These are phyloP conservation scores for Calonectria multiphialidica DNA, from an alignment of 2,329 filamentous ascomycete species.

Conservation along the genomic window DNA sequence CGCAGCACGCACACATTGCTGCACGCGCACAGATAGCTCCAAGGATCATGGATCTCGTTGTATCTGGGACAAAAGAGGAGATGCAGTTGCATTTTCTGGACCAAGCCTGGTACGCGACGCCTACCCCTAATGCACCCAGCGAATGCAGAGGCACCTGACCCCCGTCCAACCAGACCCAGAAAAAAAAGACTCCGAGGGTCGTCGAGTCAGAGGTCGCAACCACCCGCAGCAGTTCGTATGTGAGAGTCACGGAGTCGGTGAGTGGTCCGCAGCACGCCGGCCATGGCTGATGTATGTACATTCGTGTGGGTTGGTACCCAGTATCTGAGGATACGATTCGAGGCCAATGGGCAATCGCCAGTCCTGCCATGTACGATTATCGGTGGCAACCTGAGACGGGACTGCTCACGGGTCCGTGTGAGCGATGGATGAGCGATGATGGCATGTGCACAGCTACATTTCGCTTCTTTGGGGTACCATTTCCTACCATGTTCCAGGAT, in stretches of 20 bases:
- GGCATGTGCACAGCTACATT: background rate
- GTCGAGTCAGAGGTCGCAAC: conserved; percentile 29
- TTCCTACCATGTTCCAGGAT: conserved; percentile 1
- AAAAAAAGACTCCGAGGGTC: conserved; percentile 24
- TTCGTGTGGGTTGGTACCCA: background rate
- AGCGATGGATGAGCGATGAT: background rate
- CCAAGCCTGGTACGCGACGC: conserved; percentile 18
- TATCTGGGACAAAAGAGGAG: conserved; percentile 22
- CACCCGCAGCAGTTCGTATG: conserved; percentile 40
- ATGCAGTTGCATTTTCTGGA: conserved; percentile 16
- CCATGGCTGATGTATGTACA: conserved; percentile 4
- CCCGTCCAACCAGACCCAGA: conserved; percentile 9
- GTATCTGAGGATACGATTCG: background rate
- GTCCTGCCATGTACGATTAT: background rate
- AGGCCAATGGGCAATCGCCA: background rate
- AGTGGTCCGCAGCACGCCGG: conserved; percentile 36
- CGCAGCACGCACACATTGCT: background rate
- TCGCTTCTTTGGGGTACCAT: background rate
- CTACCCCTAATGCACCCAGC: conserved; percentile 10
- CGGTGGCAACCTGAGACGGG: background rate
- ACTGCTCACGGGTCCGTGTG: background rate
- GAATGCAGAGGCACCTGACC: conserved; percentile 17
- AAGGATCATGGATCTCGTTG: conserved; percentile 27
- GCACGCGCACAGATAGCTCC: conserved; percentile 1
- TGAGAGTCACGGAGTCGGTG: conserved; percentile 42